These are phyloP conservation scores for Murraya koenigii DNA, from an alignment of 345 rosid genomes.

Conservation along the genomic window DNA sequence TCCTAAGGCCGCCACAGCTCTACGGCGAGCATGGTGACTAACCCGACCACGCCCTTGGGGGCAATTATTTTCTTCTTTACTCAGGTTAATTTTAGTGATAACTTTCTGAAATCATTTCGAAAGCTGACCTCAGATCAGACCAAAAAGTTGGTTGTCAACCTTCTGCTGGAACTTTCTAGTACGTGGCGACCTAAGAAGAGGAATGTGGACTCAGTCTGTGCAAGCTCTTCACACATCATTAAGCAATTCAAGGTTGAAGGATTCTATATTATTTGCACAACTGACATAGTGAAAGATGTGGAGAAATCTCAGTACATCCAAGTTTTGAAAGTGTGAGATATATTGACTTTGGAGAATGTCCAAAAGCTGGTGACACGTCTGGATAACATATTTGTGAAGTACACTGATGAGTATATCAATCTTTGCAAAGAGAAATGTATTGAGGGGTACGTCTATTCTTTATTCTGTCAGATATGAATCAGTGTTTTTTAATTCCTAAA, in stretches of 20 bases:
- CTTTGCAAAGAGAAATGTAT: constrained; percentile 43
- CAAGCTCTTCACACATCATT: constrained; percentile 32
- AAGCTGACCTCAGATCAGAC: constrained; percentile 27
- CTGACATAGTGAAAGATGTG: constrained; percentile 28
- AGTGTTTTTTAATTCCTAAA: background rate
- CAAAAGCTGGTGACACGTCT: constrained; percentile 38
- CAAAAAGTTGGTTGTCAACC: constrained; percentile 27
- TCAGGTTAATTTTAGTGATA: constrained; percentile 32
- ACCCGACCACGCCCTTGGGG: too few relatives aligned
- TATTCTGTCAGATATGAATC: too few relatives aligned
- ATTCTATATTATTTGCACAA: constrained; percentile 36
- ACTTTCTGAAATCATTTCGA: constrained; percentile 45
- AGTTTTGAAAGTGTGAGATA: constrained; percentile 55
- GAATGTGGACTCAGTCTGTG: constrained; percentile 30
- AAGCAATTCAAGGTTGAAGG: constrained; percentile 43
- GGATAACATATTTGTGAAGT: constrained; percentile 32
- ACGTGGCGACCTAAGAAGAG: constrained; percentile 54
- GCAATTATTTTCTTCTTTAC: background rate
- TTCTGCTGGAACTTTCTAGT: constrained; percentile 33
- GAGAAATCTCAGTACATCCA: constrained; percentile 30
- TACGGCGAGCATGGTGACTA: too few relatives aligned
- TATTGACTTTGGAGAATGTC: constrained; percentile 38
- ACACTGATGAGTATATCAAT: constrained; percentile 38
- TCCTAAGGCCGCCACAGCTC: too few relatives aligned
- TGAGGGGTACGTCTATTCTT: constrained; percentile 42